These are phyloP conservation scores for Pleurozium schreberi DNA, from an alignment of 225 moss, liverwort and hornwort genomes.

Conservation along the genomic window DNA sequence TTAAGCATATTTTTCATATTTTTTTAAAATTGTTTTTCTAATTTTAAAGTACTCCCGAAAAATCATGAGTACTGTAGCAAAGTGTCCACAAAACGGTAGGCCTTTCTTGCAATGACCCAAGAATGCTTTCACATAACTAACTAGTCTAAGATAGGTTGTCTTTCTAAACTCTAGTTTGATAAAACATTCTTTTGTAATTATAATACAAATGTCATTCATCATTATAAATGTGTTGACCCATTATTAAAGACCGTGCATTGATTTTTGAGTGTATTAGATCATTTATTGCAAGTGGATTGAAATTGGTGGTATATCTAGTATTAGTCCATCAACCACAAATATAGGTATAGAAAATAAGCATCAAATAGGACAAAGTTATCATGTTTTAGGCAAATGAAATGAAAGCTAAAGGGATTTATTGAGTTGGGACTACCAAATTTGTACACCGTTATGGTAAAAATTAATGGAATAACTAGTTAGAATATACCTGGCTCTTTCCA, in stretches of 20 bases:
- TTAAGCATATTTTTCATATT: too few relatives aligned
- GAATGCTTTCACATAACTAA: neutral
- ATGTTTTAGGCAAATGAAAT: neutral
- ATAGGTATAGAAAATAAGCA: neutral
- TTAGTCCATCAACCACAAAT: neutral
- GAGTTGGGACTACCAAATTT: too few relatives aligned
- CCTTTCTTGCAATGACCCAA: too few relatives aligned
- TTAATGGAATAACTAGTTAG: neutral
- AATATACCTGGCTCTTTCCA: neutral
- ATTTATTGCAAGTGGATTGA: neutral
- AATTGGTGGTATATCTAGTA: neutral
- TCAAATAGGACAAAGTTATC: neutral
- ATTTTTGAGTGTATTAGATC: neutral
- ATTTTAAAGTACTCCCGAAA: too few relatives aligned
- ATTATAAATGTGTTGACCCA: neutral
- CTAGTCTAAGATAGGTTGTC: neutral
- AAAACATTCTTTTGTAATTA: neutral
- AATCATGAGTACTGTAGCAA: too few relatives aligned
- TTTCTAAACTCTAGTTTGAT: neutral
- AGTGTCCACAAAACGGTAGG: too few relatives aligned
- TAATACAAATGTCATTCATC: neutral
- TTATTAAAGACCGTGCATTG: neutral
- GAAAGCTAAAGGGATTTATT: neutral
- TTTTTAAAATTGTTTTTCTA: too few relatives aligned
- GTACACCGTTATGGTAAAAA: neutral